These are phyloP conservation scores for Triangularia verruculosa DNA, from an alignment of 2,329 filamentous ascomycete species.

Conservation along the genomic window DNA sequence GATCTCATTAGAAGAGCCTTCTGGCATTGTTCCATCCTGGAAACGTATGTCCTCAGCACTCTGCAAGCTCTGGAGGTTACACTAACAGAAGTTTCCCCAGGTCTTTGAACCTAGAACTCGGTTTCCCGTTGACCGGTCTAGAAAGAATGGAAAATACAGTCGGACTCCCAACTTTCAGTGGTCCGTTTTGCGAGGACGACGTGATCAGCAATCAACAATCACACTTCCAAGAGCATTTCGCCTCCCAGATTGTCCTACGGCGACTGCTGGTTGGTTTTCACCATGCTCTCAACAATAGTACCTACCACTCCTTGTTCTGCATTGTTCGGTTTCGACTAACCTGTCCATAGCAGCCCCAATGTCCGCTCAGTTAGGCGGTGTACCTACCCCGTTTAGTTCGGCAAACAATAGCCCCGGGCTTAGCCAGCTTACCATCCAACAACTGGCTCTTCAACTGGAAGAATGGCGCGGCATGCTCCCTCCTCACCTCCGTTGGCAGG, in stretches of 20 bases:
- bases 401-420: constrained; percentile 25
- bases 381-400: constrained; percentile 11
- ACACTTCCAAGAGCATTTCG: constrained; percentile 57
- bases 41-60: constrained; percentile 40
- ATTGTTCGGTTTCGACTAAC: not conserved
- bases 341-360: not conserved
- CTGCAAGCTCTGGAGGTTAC: constrained; percentile 3
- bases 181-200: constrained; percentile 46
- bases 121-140: constrained; percentile 54
- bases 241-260: constrained; percentile 57
- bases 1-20: constrained; percentile 54
- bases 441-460: constrained; percentile 52
- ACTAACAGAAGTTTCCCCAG: constrained; percentile 35
- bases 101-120: constrained; percentile 55
- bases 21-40: constrained; percentile 56
- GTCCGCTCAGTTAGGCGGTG: not conserved
- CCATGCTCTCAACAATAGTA: constrained; percentile 50
- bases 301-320: constrained; percentile 21
- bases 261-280: constrained; percentile 53
- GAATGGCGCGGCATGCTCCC: constrained; percentile 58
- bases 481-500: constrained; percentile 54
- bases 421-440: constrained; percentile 40
- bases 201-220: constrained; percentile 48
- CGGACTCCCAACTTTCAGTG: constrained; percentile 52
- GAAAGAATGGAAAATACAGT: constrained; percentile 51